phyloP scores from a whole-genome alignment of 2,329 filamentous ascomycete species.

The Leptoxyphium fumago region DNA sequence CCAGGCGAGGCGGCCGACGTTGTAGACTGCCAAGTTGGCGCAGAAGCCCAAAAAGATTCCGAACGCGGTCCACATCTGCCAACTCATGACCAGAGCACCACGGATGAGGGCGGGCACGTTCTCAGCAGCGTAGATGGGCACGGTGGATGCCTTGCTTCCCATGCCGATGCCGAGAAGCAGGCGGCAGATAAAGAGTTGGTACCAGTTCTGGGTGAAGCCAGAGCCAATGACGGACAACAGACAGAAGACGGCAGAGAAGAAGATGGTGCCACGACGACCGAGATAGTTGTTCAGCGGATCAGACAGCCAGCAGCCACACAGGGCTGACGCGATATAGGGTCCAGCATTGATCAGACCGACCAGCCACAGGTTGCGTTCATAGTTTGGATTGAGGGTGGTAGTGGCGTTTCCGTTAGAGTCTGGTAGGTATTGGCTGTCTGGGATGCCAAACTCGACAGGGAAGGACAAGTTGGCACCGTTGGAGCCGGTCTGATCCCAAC shows the following conservation, averaged over 20 bases:
- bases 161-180: constrained; percentile 50
- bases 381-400: neutral
- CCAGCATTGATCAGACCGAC: constrained; percentile 46
- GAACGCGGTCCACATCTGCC: constrained; percentile 57
- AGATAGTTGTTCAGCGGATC: constrained; percentile 23
- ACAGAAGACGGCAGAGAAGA: constrained; percentile 30
- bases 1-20: constrained; percentile 24
- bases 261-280: constrained; percentile 23
- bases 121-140: constrained; percentile 29
- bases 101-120: constrained; percentile 36
- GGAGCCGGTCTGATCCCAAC: constrained; percentile 18
- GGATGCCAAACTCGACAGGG: constrained; percentile 13
- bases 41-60: constrained; percentile 50
- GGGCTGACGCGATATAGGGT: constrained; percentile 27
- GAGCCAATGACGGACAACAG: constrained; percentile 57
- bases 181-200: constrained; percentile 51
- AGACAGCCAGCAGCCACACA: constrained; percentile 36
- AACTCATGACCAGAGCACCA: constrained; percentile 64
- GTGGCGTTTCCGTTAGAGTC: constrained; percentile 16
- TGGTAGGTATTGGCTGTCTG: neutral
- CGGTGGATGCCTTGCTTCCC: constrained; percentile 28
- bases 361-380: constrained; percentile 39
- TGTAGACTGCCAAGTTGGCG: constrained; percentile 46
- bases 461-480: constrained; percentile 19
- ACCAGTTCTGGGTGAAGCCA: constrained; percentile 48